Evolutionary conservation across 805 yeast species (phyloP), one percentile per base, ranked within the genome.

Genomic region (Spathaspora arborariae): DNA sequence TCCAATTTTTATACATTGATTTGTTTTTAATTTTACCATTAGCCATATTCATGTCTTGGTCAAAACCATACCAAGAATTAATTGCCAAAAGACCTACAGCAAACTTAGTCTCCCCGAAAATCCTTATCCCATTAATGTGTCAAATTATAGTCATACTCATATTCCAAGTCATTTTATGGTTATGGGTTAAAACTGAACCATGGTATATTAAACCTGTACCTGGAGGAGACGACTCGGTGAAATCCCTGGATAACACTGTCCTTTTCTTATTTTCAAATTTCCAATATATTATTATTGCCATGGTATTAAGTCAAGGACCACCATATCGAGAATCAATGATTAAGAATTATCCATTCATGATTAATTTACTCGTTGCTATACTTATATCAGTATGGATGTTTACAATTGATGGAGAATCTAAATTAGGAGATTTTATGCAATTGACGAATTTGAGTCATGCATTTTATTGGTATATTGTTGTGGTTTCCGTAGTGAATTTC

Each of bases 11-110:
- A 54, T 90, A 91, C 80, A 94, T 94, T 62, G 99, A 94, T 67
- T 64, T 94, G 63, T 82, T 88, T 51, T 71, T 94, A 62, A 94
- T 94, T 56, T 78, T 94, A 47, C 99, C 99, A 9, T 79, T 94
- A 59, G 99, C 99, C 0, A 82, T 94, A 5, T 90, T 91, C 67
- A 87, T 94, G 99, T 91, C 97, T 4, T 94, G 99, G 98, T 84
- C 97, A 1, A 81, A 82, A 56, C 96, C 99, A 0, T 84, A 73
- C 58, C 67, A 67, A 1, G 56, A 51, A 19, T 69, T 94, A 24
- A 79, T 80, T 10, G 64, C 70, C 33, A 91, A 90, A 59, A 77
- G 96, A 43, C 99, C 99, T 5, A 88, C 96, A 0, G 97, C 99
- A 0, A 92, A 94, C 63, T 72, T 94, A 49, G 94, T 94, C 1